These are phyloP conservation scores for Zychaea mexicana DNA, from an alignment of 371 early-diverging fungal genomes.

Conservation along the genomic window DNA sequence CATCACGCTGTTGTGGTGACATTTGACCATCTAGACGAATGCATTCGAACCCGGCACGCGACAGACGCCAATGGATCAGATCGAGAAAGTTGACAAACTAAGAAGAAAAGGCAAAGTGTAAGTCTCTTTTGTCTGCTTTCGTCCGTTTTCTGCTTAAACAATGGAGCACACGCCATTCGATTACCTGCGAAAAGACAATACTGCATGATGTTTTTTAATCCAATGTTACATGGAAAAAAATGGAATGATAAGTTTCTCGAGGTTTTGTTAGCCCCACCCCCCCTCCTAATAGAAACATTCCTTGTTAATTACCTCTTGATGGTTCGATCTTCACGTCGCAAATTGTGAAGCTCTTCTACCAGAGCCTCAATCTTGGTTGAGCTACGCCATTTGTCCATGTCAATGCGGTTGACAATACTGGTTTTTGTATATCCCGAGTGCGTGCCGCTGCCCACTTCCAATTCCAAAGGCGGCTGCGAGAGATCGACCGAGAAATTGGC, in stretches of 20 bases:
- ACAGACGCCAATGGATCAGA: slow-evolving; percentile 93
- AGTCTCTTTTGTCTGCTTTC: not conserved
- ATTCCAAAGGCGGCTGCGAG: slow-evolving; percentile 62
- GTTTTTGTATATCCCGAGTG: slow-evolving; percentile 56
- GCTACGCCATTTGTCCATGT: slow-evolving; percentile 84
- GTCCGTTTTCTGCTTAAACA: too few species aligned
- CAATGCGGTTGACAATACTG: slow-evolving; percentile 90
- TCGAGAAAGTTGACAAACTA: slow-evolving; percentile 96
- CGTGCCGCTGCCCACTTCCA: slow-evolving; percentile 22
- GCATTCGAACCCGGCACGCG: slow-evolving; percentile 90
- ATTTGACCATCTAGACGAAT: slow-evolving; percentile 95
- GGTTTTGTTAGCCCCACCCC: too few species aligned
- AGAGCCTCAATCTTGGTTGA: slow-evolving; percentile 93
- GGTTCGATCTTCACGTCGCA: slow-evolving; percentile 79
- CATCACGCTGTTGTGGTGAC: slow-evolving; percentile 82
- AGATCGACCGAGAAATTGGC: slow-evolving; percentile 82
- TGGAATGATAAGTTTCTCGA: not conserved
- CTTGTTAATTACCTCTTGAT: slow-evolving; percentile 70
- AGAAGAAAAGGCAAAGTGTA: slow-evolving; percentile 36
- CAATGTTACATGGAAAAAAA: not conserved
- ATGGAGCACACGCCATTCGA: too few species aligned
- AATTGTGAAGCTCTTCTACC: slow-evolving; percentile 83
- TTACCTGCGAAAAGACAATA: slow-evolving; percentile 53
- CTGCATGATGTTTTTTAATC: slow-evolving; percentile 20
- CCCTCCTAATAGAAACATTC: not conserved